Percentiles rank a stretch among this genome's conserved stretches.
phyloP scores from a whole-genome alignment of 768 basidiomycete genomes.

The Mycena vitilis region DNA sequence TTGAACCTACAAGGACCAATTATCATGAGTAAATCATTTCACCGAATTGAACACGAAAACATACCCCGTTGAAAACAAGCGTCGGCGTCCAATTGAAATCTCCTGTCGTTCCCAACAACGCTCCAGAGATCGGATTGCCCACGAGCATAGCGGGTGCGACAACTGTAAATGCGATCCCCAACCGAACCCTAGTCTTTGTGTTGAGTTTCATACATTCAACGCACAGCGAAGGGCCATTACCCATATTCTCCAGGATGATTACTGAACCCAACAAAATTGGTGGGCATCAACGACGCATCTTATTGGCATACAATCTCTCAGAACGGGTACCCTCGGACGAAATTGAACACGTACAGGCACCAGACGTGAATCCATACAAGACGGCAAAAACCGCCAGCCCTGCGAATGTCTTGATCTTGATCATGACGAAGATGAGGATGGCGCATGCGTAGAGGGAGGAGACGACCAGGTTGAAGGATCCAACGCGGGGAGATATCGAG shows the following conservation, averaged over 20 bases:
- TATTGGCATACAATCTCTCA: too few relatives aligned
- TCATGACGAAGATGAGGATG: conserved; percentile 49
- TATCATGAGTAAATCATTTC: not conserved
- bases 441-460: conserved; percentile 42
- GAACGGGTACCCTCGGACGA: too few relatives aligned
- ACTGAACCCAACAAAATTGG: too few relatives aligned
- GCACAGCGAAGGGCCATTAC: too few relatives aligned
- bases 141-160: conserved; percentile 26
- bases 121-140: conserved; percentile 17
- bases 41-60: not conserved
- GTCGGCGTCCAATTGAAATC: conserved; percentile 9
- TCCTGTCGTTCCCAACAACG: not conserved
- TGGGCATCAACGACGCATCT: too few relatives aligned
- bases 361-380: conserved; percentile 55
- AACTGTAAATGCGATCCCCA: conserved; percentile 4
- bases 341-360: conserved; percentile 13
- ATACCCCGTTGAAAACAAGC: conserved; percentile 13
- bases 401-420: conserved; percentile 44
- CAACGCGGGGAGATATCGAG: conserved; percentile 37
- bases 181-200: too few relatives aligned
- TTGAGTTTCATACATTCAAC: too few relatives aligned
- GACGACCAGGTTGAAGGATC: conserved; percentile 43
- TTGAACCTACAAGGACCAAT: conserved; percentile 2
- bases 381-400: conserved; percentile 51
- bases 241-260: too few relatives aligned